Conservation (phyloP, 345 rosid species). For the Citrus trifoliata region DNA sequence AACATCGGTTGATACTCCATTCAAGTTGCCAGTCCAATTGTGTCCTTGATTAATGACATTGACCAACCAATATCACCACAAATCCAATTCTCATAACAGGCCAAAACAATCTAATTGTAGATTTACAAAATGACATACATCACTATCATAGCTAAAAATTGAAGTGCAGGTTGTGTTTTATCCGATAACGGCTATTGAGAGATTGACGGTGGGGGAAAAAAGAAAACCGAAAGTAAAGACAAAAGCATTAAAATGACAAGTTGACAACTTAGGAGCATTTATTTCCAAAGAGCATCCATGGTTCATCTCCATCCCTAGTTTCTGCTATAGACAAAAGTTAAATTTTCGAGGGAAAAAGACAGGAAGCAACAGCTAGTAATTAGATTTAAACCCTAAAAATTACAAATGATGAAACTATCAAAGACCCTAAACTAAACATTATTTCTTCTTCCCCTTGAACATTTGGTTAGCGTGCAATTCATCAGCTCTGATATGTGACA, state of each 20-base stretch:
- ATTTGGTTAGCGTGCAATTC: slow-evolving; percentile 32
- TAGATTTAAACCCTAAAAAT: slow-evolving; percentile 21
- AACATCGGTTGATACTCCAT: background rate
- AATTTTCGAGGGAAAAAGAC: background rate
- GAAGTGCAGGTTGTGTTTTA: background rate
- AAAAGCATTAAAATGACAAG: background rate
- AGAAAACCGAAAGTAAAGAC: slow-evolving; percentile 10
- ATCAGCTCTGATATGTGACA: slow-evolving; percentile 30
- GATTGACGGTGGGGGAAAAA: background rate
- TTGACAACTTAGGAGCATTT: slow-evolving; percentile 24
- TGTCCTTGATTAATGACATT: background rate
- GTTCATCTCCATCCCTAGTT: background rate
- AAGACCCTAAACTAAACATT: slow-evolving; percentile 17
- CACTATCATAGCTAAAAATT: slow-evolving; percentile 14
- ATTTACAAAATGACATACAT: slow-evolving; percentile 10
- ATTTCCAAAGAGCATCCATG: slow-evolving; percentile 24
- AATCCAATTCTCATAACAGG: background rate
- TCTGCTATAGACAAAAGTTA: slow-evolving; percentile 26
- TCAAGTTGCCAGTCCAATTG: background rate
- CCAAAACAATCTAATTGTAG: slow-evolving; percentile 15
- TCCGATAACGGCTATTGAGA: background rate
- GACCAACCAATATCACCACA: background rate
- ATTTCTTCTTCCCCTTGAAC: slow-evolving; percentile 5
- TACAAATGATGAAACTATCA: slow-evolving; percentile 13
- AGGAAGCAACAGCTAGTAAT: slow-evolving; percentile 16